Evolutionary conservation across 176 grass and related monocot species (phyloP).

Genomic region (Elymus sibiricus): DNA sequence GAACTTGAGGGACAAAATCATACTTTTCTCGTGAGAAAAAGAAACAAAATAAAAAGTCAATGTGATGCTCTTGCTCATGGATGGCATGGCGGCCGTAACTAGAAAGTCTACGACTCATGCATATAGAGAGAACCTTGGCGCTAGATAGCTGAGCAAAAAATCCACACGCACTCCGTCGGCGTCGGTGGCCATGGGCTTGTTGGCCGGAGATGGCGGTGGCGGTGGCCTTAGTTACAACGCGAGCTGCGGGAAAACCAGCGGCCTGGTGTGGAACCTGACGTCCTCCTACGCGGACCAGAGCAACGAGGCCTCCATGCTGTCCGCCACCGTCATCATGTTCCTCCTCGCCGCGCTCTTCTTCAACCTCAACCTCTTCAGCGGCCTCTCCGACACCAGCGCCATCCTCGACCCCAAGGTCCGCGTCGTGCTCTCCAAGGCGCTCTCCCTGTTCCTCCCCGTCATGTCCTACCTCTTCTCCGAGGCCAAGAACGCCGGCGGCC

Average conservation of each 20-base stretch:
- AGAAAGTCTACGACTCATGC: not conserved
- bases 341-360: slow-evolving; percentile 4
- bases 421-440: not conserved
- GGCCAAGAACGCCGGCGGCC: not conserved
- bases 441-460: slow-evolving; percentile 11
- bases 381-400: slow-evolving; percentile 14
- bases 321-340: slow-evolving; percentile 14
- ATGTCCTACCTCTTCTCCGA: slow-evolving; percentile 20
- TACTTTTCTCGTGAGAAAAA: too few relatives aligned
- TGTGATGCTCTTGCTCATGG: too few relatives aligned
- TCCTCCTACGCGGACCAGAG: not conserved
- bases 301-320: slow-evolving; percentile 16
- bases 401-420: slow-evolving; percentile 12
- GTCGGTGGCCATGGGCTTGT: not conserved
- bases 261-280: slow-evolving; percentile 11
- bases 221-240: not conserved
- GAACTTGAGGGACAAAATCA: too few relatives aligned
- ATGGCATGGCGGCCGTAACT: not conserved
- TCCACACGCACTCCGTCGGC: not conserved
- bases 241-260: slow-evolving; percentile 2
- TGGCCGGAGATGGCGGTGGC: not conserved
- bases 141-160: not conserved
- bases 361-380: slow-evolving; percentile 17
- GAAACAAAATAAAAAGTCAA: too few relatives aligned
- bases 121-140: not conserved